Conservation (phyloP, 2,329 filamentous ascomycete genomes). For the Talaromyces sp. region DNA sequence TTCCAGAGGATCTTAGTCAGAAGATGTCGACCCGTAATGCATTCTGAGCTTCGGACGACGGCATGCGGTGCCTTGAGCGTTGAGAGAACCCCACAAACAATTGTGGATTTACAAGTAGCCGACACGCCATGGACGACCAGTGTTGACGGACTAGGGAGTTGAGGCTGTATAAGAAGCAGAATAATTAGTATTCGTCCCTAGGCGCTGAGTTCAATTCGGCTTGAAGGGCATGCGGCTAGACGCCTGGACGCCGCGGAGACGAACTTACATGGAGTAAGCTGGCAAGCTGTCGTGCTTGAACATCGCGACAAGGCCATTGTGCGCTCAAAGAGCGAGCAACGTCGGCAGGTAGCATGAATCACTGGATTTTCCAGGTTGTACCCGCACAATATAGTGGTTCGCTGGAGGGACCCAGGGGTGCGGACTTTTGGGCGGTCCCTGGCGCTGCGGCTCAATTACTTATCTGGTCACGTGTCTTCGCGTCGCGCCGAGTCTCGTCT, state of each 20-base stretch:
- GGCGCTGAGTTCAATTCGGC: neutral
- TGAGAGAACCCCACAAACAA: slow-evolving; percentile 66
- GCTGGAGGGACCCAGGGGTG: slow-evolving; percentile 2
- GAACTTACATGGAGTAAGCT: slow-evolving; percentile 44
- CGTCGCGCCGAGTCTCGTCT: slow-evolving; percentile 24
- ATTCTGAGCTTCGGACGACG: slow-evolving; percentile 48
- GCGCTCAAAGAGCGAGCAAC: slow-evolving; percentile 38
- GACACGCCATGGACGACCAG: slow-evolving; percentile 82
- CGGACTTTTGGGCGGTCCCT: neutral
- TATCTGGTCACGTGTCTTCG: slow-evolving; percentile 22
- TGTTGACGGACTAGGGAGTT: slow-evolving; percentile 68
- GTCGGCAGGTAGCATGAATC: slow-evolving; percentile 32
- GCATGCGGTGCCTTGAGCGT: slow-evolving; percentile 55
- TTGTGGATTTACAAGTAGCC: slow-evolving; percentile 80
- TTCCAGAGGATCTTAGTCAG: slow-evolving; percentile 49
- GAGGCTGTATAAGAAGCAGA: slow-evolving; percentile 26
- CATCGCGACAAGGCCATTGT: slow-evolving; percentile 49
- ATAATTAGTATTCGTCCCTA: neutral
- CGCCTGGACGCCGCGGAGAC: slow-evolving; percentile 2
- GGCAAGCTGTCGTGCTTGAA: slow-evolving; percentile 46
- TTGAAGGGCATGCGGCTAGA: neutral
- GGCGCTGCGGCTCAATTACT: slow-evolving; percentile 1
- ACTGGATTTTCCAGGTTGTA: neutral
- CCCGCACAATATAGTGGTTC: neutral
- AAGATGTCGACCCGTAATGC: slow-evolving; percentile 50